A percentile compares a stretch with the other conserved stretches of the same genome.
phyloP scores from a whole-genome alignment of 192 early-diverging fungal genomes.

The Kickxella alabastrina region DNA sequence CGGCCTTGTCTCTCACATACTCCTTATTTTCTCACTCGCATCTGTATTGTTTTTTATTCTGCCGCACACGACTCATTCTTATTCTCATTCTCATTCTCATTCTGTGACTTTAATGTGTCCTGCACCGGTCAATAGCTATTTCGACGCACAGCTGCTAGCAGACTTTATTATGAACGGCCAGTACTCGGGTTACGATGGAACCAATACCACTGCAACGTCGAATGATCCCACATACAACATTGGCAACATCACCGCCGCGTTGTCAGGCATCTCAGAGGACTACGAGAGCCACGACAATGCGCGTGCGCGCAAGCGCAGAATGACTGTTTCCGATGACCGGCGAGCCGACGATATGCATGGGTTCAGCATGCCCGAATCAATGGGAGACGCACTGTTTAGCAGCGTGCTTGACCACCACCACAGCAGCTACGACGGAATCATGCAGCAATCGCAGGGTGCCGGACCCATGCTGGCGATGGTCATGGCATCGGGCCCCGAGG shows the following conservation, averaged over 20 bases:
- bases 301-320: slow-evolving; percentile 45
- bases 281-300: slow-evolving; percentile 49
- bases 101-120: slow-evolving; percentile 27
- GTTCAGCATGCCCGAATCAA: slow-evolving; percentile 20
- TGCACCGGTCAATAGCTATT: slow-evolving; percentile 49
- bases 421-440: slow-evolving; percentile 1
- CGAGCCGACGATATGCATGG: slow-evolving; percentile 20
- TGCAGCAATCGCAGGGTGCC: not conserved
- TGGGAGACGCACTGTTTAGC: slow-evolving; percentile 28
- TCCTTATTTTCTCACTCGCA: not conserved
- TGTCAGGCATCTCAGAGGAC: slow-evolving; percentile 25
- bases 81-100: slow-evolving; percentile 3
- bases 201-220: slow-evolving; percentile 21
- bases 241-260: slow-evolving; percentile 19
- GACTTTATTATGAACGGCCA: slow-evolving; percentile 53
- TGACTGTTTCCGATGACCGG: slow-evolving; percentile 43
- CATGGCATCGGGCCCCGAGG: slow-evolving; percentile 23
- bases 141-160: slow-evolving; percentile 48
- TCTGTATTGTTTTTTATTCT: not conserved
- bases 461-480: slow-evolving; percentile 32
- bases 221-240: slow-evolving; percentile 21
- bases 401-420: slow-evolving; percentile 38
- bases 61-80: not conserved
- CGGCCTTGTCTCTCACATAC: not conserved
- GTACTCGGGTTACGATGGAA: slow-evolving; percentile 38